Evolutionary conservation across 148 eudicot genomes (phyloP).

Genomic region (Dysphania ambrosioides): DNA sequence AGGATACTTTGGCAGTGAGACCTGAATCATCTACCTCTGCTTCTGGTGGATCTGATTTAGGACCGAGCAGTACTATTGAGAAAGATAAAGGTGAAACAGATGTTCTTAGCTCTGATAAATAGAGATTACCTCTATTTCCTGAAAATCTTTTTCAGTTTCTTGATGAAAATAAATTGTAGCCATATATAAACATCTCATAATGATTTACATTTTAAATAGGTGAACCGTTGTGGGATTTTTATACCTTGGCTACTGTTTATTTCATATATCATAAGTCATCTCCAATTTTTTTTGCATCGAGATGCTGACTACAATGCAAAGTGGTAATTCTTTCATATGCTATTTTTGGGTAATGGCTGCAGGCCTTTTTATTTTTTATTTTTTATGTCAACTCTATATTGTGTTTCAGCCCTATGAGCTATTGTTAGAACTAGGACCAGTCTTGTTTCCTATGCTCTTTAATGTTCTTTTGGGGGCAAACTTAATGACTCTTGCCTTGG

Average conservation of each 20-base stretch:
- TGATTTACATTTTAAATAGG: neutral
- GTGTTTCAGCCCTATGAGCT: neutral
- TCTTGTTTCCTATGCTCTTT: neutral
- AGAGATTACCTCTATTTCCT: slow-evolving; percentile 25
- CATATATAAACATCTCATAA: too few relatives aligned
- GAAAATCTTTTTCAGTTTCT: neutral
- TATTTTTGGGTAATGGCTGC: neutral
- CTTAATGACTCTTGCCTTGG: too few relatives aligned
- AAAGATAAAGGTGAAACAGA: slow-evolving; percentile 30
- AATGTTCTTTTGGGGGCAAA: too few relatives aligned
- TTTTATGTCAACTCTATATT: neutral
- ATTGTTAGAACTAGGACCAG: neutral
- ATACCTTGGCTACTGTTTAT: neutral
- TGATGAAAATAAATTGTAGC: too few relatives aligned
- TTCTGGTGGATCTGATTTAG: slow-evolving; percentile 14
- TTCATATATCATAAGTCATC: neutral
- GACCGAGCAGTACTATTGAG: slow-evolving; percentile 18
- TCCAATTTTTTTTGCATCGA: neutral
- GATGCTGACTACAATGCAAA: neutral
- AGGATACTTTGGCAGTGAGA: slow-evolving; percentile 14
- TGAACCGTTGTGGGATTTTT: neutral
- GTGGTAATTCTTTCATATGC: neutral
- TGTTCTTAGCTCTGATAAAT: slow-evolving; percentile 26
- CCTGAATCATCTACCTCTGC: slow-evolving; percentile 22
- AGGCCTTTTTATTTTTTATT: neutral